Conservation (phyloP, 1,139 yeast species). For the Scheffersomyces segobiensis region DNA sequence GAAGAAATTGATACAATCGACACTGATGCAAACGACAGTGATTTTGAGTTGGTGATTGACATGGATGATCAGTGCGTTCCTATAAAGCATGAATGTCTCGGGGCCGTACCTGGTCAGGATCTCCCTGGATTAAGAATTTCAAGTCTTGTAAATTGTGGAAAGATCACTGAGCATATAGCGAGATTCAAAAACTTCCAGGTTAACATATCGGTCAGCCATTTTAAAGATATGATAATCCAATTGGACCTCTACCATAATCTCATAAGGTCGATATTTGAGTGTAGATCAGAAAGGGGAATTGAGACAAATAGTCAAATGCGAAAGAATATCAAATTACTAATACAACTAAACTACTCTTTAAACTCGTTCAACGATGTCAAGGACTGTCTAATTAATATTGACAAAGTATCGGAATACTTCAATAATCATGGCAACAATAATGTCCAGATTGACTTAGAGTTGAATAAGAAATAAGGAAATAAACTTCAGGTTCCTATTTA, state of each 20-base stretch:
- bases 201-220: not conserved
- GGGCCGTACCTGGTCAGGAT: not conserved
- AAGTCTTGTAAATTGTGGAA: not conserved
- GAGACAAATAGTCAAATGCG: not conserved
- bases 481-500: too few species aligned
- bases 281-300: not conserved
- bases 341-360: constrained; percentile 5
- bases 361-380: constrained; percentile 6
- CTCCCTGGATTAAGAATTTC: not conserved
- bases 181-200: not conserved
- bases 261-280: not conserved
- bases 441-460: constrained; percentile 5
- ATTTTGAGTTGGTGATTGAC: not conserved
- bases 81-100: not conserved
- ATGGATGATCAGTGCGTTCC: not conserved
- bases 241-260: not conserved
- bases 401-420: constrained; percentile 4
- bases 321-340: constrained; percentile 3
- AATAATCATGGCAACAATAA: constrained; percentile 1
- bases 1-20: not conserved
- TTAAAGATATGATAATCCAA: not conserved
- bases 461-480: not conserved
- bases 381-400: constrained; percentile 9
- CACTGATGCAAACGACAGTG: not conserved
- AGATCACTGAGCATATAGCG: not conserved